These are phyloP conservation scores for Fraxinus angustifolia DNA, from an alignment of 305 asterid species.

Conservation along the genomic window DNA sequence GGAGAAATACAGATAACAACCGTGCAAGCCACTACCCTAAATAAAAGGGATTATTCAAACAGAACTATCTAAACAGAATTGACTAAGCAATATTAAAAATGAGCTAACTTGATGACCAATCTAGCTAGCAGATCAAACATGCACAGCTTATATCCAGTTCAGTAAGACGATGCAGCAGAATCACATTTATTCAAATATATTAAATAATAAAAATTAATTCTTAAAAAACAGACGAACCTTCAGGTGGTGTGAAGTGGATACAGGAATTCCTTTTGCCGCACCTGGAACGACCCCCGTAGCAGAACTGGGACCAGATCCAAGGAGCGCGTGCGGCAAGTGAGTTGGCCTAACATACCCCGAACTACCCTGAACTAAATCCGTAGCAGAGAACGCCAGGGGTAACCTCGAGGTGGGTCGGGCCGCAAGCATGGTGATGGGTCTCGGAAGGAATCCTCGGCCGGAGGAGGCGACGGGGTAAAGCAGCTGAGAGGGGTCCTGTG, in stretches of 20 bases:
- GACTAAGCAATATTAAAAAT: no score
- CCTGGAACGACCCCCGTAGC: conserved; percentile 24
- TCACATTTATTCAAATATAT: neutral
- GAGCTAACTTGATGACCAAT: no score
- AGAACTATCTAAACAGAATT: no score
- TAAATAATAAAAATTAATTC: neutral
- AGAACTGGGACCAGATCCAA: conserved; percentile 33
- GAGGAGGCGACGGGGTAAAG: conserved; percentile 65
- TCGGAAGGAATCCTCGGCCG: conserved; percentile 52
- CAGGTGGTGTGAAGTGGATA: conserved; percentile 36
- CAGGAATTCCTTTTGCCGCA: conserved; percentile 42
- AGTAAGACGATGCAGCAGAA: neutral
- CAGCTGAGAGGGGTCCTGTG: conserved; percentile 45
- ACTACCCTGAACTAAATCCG: conserved; percentile 47
- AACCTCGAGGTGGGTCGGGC: conserved; percentile 35
- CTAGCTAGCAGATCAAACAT: no score
- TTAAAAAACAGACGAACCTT: conserved; percentile 31
- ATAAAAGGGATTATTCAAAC: no score
- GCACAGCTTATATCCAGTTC: neutral
- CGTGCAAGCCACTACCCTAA: no score
- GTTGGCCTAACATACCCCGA: conserved; percentile 37
- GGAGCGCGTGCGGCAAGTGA: conserved; percentile 19
- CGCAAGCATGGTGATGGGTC: conserved; percentile 34
- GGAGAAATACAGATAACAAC: no score
- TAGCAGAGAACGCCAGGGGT: conserved; percentile 41